Base-by-base conservation (phyloP, 208 protist species). In the Balamuthia mandrillaris region DNA sequence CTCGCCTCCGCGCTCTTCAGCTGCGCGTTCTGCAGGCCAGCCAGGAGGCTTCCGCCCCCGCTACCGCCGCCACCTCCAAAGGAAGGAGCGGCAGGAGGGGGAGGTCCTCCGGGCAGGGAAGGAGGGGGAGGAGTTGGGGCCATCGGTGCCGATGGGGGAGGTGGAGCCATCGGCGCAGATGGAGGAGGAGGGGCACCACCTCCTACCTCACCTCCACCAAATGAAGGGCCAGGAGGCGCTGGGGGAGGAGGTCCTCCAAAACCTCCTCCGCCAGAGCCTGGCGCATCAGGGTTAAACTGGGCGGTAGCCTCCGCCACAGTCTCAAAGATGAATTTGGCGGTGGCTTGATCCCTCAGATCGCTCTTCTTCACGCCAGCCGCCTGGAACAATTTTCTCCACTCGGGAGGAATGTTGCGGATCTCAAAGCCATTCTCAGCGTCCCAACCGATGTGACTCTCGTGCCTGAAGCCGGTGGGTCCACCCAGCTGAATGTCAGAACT, bases 361-460 rank as follows among this genome's bases (percentile, higher is more conserved):
- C 27, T 81, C 51, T 88, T 91, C 37, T 86, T 91, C 41, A 91
- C 77, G 77, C 88, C 88, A 42, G 85, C 88, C n/a, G 42, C 51
- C 45, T 87, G 54, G 47, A 91, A 91, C 0, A 91, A 18, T 58
- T 88, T 58, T 31, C 41, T 45, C 88, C 88, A 91, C 14, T 91
- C 88, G 29, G 49, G 42, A 47, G 84, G 88, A 60, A 90, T 88
- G 37, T 70, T 79, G 31, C 61, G 47, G n/a, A 86, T 72, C 56
- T 85, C 86, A 24, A 85, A 88, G n/a, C 85, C 88, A 75, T 85
- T 72, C 1, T 56, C 41, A 21, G 41, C 33, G 35, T 88, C 68
- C 85, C 85, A 91, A 21, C 88, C 88, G 42, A 91, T 91, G 82
- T 88, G 86, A 27, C 9, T 35, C 24, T 85, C 74, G 75, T 91